Percentiles rank a stretch among this genome's conserved stretches.
These are phyloP conservation scores for Apium graveolens DNA, from an alignment of 129 eudicot species.

Conservation along the genomic window DNA sequence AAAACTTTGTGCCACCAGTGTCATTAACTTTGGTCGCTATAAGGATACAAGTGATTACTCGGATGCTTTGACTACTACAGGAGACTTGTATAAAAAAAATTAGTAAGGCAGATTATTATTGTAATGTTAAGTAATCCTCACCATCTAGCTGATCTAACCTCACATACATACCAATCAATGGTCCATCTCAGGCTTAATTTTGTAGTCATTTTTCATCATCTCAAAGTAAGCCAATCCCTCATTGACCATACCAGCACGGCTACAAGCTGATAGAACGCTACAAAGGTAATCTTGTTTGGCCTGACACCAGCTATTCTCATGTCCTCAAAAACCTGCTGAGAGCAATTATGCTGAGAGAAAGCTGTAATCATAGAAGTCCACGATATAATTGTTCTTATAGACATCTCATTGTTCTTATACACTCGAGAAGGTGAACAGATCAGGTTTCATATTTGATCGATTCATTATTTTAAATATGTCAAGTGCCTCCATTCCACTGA, in stretches of 20 bases:
- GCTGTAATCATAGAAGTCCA: constrained; percentile 93
- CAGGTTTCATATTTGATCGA: constrained; percentile 60
- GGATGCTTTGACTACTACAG: too few relatives aligned
- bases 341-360: constrained; percentile 60
- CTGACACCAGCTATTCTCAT: constrained; percentile 69
- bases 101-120: too few relatives aligned
- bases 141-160: constrained; percentile 71
- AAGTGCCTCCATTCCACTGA: constrained; percentile 66
- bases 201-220: constrained; percentile 72
- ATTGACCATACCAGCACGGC: constrained; percentile 79
- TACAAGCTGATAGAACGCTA: constrained; percentile 84
- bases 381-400: constrained; percentile 64
- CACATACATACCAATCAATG: constrained; percentile 81
- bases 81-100: too few relatives aligned
- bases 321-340: constrained; percentile 64
- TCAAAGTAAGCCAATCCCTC: constrained; percentile 55
- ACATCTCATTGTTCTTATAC: constrained; percentile 75
- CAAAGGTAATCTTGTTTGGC: constrained; percentile 78
- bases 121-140: too few relatives aligned
- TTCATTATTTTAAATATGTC: constrained; percentile 44
- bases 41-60: too few relatives aligned
- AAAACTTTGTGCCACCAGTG: too few relatives aligned
- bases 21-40: too few relatives aligned
- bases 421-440: constrained; percentile 68
- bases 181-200: constrained; percentile 64